Evolutionary conservation across 345 rosid species (phyloP), one percentile per base, ranked within the genome.

Genomic region (Moringa oleifera): DNA sequence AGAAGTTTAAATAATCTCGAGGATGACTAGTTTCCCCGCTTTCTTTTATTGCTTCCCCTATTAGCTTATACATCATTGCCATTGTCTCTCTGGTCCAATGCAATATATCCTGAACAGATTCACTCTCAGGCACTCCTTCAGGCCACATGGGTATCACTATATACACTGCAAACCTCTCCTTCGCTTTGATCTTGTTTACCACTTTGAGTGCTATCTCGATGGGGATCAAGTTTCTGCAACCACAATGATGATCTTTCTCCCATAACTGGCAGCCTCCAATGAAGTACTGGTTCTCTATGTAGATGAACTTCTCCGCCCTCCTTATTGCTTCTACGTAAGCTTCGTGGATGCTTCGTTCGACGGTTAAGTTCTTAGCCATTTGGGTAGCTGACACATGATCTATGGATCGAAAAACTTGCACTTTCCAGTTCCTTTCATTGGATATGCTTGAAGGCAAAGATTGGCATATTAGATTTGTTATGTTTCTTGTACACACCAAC

Each of bases 111-210:
- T 81, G 84, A 18, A 90, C 97, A 0, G 91, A 65, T 25, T 90
- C 91, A 53, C 97, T 87, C 25, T 83, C 94, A 0, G 97, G 90
- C 24, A 76, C 74, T 20, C 96, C 97, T 77, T 89, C 98, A 4
- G 98, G 96, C 96, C 98, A 93, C 98, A 93, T 89, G 15, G 98
- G 96, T 53, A 93, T 84, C 78, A 90, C 52, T 25, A 93, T 77
- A 61, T 93, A 93, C 46, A 77, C 90, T 0, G 96, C 79, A 75
- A 93, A 90, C 51, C 94, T 84, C 77, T 90, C 80, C 37, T 61
- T 81, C 0, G 76, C 80, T 20, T 65, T 79, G 28, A 89, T 87
- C 74, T 89, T 92, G 28, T 67, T 75, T 0, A 62, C 90, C 5
- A 85, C 68, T 72, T 93, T 87, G 0, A 93, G 85, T 0, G 91